Evolutionary conservation across 768 basidiomycete species (phyloP), one percentile per base, ranked within the genome.

Genomic region (Agrocybe pediades): DNA sequence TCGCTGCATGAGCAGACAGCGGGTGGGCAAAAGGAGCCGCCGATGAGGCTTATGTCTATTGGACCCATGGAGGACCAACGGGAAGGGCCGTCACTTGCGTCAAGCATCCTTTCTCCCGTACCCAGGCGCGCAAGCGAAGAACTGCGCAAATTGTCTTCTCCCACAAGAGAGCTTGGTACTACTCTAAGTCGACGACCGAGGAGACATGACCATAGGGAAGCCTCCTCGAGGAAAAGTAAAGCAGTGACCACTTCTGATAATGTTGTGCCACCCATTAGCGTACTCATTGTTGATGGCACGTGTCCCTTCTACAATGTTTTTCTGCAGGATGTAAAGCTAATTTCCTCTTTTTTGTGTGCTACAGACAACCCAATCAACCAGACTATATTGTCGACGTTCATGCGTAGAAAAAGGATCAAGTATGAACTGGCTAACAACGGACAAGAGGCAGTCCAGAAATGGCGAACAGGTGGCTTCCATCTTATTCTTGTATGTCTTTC

Each of bases 281-380:
- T 99, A 0, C 80, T 99, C 62, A 97, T 99, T 63, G 97, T 98
- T 33, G 97, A 99, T 70, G 96, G 96, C 93, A 59, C 56, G 87
- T 76, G 40, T 16, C 36, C 6, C 39, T 46, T 57, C 11, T 33
- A 41, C 17, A 30, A n/a, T 57, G 7, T 45, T 17, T 27, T 40
- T 29, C 36, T 20, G 26, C 39, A 30, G 40, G 36, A 24, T 23
- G 29, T 17, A 44, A 42, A 46, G 58, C 68, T 50, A 59, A 49
- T n/a, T 54, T 30, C 48, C 7, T 20, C 16, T 20, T 33, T 8
- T 41, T 2, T 25, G 13, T 17, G 19, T 17, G 24, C 36, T 1
- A 2, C 60, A 98, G 97, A 99, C 73, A 99, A 99, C 67, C 91
- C 94, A 6, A 98, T 99, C 75, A 98, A 99, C 65, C 96, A 95